Evolutionary conservation across 148 eudicot species (phyloP).

Genomic region (Camellia sinensis): DNA sequence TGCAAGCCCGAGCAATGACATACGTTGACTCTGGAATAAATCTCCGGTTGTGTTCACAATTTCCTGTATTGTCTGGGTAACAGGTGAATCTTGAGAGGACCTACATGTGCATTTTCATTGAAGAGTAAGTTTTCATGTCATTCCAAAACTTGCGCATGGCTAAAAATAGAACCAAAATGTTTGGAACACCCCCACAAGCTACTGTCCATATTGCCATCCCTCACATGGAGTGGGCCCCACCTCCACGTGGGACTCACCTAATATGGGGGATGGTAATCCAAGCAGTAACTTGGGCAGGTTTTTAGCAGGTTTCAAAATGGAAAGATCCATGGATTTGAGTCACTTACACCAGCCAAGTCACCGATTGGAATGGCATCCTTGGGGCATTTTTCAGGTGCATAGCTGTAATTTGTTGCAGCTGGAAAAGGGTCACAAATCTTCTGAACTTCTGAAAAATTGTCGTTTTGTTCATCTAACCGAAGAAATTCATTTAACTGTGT

Average conservation of each 20-base stretch:
- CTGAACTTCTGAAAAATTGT: slow-evolving; percentile 16
- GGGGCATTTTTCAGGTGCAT: slow-evolving; percentile 45
- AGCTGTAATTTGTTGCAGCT: slow-evolving; percentile 54
- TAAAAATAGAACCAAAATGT: too few species aligned
- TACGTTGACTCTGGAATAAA: slow-evolving; percentile 43
- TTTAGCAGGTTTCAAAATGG: too few species aligned
- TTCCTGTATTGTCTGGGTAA: slow-evolving; percentile 18
- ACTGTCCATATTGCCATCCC: too few species aligned
- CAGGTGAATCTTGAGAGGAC: slow-evolving; percentile 67
- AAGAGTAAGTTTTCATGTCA: not conserved
- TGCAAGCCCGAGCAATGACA: slow-evolving; percentile 50
- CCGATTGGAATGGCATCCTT: slow-evolving; percentile 50
- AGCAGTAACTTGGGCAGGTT: too few species aligned
- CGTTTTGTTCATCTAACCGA: slow-evolving; percentile 21
- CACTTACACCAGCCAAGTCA: slow-evolving; percentile 58
- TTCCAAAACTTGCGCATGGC: not conserved
- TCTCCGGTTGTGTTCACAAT: slow-evolving; percentile 34
- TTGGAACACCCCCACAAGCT: too few species aligned
- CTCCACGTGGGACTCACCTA: too few species aligned
- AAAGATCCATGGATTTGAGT: not conserved
- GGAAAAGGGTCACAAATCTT: slow-evolving; percentile 69
- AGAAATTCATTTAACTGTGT: slow-evolving; percentile 26
- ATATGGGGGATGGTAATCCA: too few species aligned
- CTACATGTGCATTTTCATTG: slow-evolving; percentile 26
- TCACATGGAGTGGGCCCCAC: too few species aligned